These are phyloP conservation scores for Thuidium tamariscinum DNA, from an alignment of 225 moss, liverwort and hornwort genomes.

Conservation along the genomic window DNA sequence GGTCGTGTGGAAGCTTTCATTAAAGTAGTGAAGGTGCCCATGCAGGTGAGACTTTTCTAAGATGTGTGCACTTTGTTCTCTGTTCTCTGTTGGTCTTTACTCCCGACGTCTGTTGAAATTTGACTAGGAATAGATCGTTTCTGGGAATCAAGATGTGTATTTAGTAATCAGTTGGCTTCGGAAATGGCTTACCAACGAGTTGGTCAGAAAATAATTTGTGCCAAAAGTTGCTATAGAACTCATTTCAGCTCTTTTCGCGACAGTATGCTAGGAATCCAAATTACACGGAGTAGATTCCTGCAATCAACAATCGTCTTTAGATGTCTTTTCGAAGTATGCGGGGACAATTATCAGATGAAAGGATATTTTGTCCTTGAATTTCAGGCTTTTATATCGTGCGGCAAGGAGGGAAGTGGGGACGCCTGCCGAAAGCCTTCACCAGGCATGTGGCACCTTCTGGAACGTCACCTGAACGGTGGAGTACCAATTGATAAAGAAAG, in stretches of 20 bases:
- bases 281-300: neutral
- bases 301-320: neutral
- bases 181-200: neutral
- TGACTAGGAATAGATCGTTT: neutral
- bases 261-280: neutral
- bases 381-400: constrained; percentile 54
- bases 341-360: neutral
- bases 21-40: constrained; percentile 48
- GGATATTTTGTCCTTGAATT: neutral
- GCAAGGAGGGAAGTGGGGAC: constrained; percentile 44
- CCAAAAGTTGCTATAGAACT: neutral
- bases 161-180: neutral
- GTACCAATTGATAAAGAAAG: constrained; percentile 34
- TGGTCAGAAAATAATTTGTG: neutral
- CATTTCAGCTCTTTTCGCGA: neutral
- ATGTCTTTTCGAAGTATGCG: neutral
- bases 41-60: constrained; percentile 48
- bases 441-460: constrained; percentile 62
- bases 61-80: neutral
- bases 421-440: constrained; percentile 60
- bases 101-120: neutral
- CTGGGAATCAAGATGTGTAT: neutral
- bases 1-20: constrained; percentile 73
- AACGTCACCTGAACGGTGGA: constrained; percentile 43
- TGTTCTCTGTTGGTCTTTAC: neutral